Conservation (phyloP, 2,329 filamentous ascomycete genomes). For the Ceratocystis harringtonii region DNA sequence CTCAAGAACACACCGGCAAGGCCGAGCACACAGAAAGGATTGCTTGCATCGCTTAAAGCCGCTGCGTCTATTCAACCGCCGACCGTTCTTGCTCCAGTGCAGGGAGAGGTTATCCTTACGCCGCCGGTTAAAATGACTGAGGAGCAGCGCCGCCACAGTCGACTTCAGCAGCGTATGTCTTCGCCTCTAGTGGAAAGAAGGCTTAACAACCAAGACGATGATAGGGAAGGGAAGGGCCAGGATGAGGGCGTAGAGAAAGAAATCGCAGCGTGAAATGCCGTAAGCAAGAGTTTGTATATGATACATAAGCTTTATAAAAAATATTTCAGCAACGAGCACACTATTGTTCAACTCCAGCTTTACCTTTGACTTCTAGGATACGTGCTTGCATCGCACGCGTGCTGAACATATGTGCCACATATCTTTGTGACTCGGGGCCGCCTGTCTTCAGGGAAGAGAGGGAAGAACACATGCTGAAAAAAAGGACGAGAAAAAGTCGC, state of each 20-base stretch:
- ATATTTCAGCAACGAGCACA: too few relatives aligned
- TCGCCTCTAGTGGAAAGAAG: not conserved
- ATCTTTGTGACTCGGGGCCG: too few relatives aligned
- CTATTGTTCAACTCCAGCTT: too few relatives aligned
- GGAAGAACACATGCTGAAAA: not conserved
- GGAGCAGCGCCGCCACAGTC: constrained; percentile 18
- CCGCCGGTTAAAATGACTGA: constrained; percentile 43
- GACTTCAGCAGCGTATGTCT: constrained; percentile 12
- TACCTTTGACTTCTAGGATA: not conserved
- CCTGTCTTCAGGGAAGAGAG: not conserved
- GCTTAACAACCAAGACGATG: not conserved
- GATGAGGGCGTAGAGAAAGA: not conserved
- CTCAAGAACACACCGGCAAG: constrained; percentile 36
- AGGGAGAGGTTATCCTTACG: constrained; percentile 41
- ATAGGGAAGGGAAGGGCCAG: constrained; percentile 10
- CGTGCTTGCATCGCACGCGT: not conserved
- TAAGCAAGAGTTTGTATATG: not conserved
- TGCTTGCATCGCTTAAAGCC: constrained; percentile 19
- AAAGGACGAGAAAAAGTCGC: too few relatives aligned
- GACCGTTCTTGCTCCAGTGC: constrained; percentile 42
- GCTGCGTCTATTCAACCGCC: constrained; percentile 40
- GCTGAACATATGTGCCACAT: too few relatives aligned
- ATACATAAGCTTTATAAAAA: not conserved
- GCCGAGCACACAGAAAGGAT: constrained; percentile 19
- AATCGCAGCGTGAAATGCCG: not conserved